These are phyloP conservation scores for Boletus smithii DNA, from an alignment of 1,284 basidiomycete genomes.

Conservation along the genomic window DNA sequence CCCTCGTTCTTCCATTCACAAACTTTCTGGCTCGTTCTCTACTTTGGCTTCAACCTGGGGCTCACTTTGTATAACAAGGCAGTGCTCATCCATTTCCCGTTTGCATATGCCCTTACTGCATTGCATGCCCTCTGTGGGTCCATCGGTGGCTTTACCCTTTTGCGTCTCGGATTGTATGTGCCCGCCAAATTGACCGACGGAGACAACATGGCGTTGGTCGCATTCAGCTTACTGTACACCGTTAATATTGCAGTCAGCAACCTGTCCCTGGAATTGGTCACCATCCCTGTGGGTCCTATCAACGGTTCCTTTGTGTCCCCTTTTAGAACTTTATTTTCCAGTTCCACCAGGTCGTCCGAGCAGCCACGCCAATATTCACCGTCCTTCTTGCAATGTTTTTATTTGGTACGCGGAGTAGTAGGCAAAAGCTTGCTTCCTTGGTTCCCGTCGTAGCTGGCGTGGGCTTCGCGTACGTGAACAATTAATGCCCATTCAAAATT, in stretches of 20 bases:
- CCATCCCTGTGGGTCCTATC: constrained; percentile 71
- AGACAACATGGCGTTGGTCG: constrained; percentile 64
- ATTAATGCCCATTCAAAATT: too few species aligned
- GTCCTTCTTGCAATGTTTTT: constrained; percentile 68
- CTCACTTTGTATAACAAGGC: constrained; percentile 93
- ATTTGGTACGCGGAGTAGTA: constrained; percentile 50
- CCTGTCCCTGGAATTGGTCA: constrained; percentile 82
- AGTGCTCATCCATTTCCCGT: constrained; percentile 85
- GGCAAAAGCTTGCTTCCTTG: constrained; percentile 67
- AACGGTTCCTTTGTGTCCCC: not conserved
- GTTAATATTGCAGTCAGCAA: constrained; percentile 93
- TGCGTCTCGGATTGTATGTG: constrained; percentile 57
- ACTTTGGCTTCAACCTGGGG: constrained; percentile 86
- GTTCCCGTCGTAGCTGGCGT: constrained; percentile 89
- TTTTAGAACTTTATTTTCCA: constrained; percentile 30
- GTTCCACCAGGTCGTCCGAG: constrained; percentile 96
- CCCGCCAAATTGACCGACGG: constrained; percentile 54
- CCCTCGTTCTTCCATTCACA: constrained; percentile 34
- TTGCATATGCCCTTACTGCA: constrained; percentile 88
- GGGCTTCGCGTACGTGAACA: constrained; percentile 83
- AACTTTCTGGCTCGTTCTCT: constrained; percentile 68
- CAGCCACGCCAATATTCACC: constrained; percentile 87
- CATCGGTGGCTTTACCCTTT: constrained; percentile 72
- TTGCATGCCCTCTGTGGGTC: constrained; percentile 82
- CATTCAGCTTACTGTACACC: constrained; percentile 86